Evolutionary conservation across 345 rosid genomes (phyloP), one percentile per base, ranked within the genome.

Genomic region (Eucalyptus shirleyi): DNA sequence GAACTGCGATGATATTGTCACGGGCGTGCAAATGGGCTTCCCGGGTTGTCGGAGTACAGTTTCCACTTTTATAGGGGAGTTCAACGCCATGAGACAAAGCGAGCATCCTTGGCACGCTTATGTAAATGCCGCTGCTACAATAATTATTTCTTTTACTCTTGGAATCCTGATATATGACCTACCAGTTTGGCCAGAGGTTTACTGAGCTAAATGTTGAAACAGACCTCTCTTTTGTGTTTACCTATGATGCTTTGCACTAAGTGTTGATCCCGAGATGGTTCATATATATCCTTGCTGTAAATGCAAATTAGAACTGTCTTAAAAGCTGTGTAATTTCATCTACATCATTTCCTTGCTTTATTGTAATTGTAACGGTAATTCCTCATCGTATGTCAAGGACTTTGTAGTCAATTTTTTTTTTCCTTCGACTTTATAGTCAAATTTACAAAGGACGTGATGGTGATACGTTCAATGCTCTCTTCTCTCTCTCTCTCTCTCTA

Each of bases 31-130:
- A 90, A 90, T 98, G 7, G 99, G 99, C 59, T 92, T 98, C 34
- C 72, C 93, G 91, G 99, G 99, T 45, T 96, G 99, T 93, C 89
- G 94, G 51, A 95, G 99, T 86, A 96, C 99, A 3, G 96, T 96
- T 62, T 96, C 99, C 9, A 97, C 99, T 15, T 94, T 97, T 89
- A 93, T 96, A 51, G 97, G 98, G 0, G 99, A 97, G 95, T 97
- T 96, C 93, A 92, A 97, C 69, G 96, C 98, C 23, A 95, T 96
- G 99, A 93, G 95, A 90, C 96, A 94, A 88, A 94, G 98, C 56
- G 56, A 51, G 56, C 56, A 51, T 51, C 56, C 23, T 51, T 51
- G 56, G 56, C 56, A 18, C 56, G 98, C 98, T 15, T 96, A 94
- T 89, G 94, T 88, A 10, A 95, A 97, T 90, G 96, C 95, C 59